Percentiles rank a stretch among this genome's conserved stretches.
Evolutionary conservation across 179 eudicot species (phyloP).

Genomic region (Gypsophila paniculata): DNA sequence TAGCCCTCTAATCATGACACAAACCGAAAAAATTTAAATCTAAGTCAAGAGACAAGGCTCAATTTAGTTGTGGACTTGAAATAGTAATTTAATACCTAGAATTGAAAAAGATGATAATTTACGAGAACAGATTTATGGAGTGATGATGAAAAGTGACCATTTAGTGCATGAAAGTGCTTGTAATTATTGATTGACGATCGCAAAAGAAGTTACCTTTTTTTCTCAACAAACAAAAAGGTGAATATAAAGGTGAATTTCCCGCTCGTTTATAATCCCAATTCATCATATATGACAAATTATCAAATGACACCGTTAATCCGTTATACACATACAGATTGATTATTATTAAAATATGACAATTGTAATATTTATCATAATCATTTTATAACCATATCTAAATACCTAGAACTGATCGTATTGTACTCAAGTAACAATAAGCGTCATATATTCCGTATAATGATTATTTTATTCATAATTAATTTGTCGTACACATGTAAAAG

Average conservation of each 20-base stretch:
- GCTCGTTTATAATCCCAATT: not conserved
- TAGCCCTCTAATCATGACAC: constrained; percentile 18
- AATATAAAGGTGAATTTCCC: not conserved
- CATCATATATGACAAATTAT: no score
- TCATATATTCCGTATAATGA: no score
- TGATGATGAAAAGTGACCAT: constrained; percentile 9
- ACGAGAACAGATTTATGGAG: constrained; percentile 8
- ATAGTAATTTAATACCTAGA: not conserved
- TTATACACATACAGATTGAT: no score
- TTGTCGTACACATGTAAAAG: no score
- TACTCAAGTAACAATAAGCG: no score
- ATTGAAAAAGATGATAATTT: not conserved
- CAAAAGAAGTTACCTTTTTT: constrained; percentile 2
- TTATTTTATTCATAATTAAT: no score
- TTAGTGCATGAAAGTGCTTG: constrained; percentile 1
- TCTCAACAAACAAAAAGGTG: constrained; percentile 9
- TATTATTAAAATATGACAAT: no score
- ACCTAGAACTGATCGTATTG: no score
- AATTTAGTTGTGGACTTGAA: constrained; percentile 4
- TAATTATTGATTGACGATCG: constrained; percentile 8
- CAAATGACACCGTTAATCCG: no score
- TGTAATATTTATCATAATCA: no score
- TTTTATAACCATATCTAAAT: no score
- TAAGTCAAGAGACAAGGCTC: constrained; percentile 1
- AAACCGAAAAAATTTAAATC: constrained; percentile 3